These are phyloP conservation scores for Corymbia maculata DNA, from an alignment of 345 rosid genomes.

Conservation along the genomic window DNA sequence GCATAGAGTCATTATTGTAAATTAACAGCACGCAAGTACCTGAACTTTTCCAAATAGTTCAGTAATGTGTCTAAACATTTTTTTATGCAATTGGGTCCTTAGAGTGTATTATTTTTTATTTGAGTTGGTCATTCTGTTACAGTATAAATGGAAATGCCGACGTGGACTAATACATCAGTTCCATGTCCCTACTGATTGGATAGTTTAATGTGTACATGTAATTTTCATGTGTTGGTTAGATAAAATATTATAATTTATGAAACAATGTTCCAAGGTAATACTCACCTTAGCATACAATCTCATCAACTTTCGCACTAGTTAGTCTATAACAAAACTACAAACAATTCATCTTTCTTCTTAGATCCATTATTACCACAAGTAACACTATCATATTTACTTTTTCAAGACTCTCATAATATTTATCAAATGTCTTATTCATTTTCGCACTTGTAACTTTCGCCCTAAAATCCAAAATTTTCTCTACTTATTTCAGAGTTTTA, in stretches of 20 bases:
- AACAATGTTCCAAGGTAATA: too few relatives aligned
- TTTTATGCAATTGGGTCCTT: neutral
- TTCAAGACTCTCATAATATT: too few relatives aligned
- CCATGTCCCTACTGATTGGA: neutral
- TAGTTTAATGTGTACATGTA: neutral
- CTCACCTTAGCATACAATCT: too few relatives aligned
- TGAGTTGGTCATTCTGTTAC: neutral
- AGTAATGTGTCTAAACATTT: neutral
- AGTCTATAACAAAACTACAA: too few relatives aligned
- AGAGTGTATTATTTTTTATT: neutral
- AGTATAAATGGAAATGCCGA: neutral
- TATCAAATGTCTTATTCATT: too few relatives aligned
- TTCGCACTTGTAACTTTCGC: too few relatives aligned
- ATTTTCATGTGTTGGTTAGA: neutral
- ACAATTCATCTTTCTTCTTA: too few relatives aligned
- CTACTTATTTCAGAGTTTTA: too few relatives aligned
- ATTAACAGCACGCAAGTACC: neutral
- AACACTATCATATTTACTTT: too few relatives aligned
- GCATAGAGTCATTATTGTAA: neutral
- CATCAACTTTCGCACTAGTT: too few relatives aligned
- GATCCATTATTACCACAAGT: too few relatives aligned
- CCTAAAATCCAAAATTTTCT: too few relatives aligned
- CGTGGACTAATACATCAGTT: neutral
- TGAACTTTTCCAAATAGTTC: neutral
- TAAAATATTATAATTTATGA: neutral